Evolutionary conservation across 2,329 filamentous ascomycete genomes (phyloP).

Genomic region (Aspergillus ochraceoroseus): DNA sequence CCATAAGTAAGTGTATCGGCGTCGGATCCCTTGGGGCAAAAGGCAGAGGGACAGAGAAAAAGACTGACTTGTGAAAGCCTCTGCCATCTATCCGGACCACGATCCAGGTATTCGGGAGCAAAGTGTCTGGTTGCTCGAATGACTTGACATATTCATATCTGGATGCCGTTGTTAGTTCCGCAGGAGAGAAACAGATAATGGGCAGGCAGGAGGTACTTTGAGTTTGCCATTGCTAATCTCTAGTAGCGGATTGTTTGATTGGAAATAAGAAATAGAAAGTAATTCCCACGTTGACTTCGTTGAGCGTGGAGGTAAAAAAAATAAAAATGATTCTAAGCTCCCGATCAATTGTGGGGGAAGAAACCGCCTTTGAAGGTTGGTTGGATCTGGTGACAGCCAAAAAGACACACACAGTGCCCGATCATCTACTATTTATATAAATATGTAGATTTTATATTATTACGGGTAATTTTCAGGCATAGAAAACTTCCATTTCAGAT

Average conservation of each 20-base stretch:
- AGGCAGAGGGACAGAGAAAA: not conserved
- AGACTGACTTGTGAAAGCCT: constrained; percentile 80
- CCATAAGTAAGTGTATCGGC: not conserved
- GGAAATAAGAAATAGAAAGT: not conserved
- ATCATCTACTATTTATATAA: no score
- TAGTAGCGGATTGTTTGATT: not conserved
- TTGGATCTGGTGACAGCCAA: no score
- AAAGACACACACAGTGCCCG: no score
- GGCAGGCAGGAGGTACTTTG: constrained; percentile 8
- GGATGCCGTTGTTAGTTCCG: constrained; percentile 7
- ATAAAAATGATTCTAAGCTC: not conserved
- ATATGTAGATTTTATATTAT: no score
- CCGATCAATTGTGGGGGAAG: not conserved
- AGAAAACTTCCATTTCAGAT: no score
- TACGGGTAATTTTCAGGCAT: no score
- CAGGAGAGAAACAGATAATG: not conserved
- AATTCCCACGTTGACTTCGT: no score
- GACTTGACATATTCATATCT: constrained; percentile 91
- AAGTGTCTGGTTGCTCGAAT: constrained; percentile 75
- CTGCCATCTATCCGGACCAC: constrained; percentile 90
- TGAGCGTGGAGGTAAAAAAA: not conserved
- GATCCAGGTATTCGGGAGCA: constrained; percentile 92
- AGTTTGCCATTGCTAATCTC: constrained; percentile 17
- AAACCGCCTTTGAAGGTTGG: not conserved
- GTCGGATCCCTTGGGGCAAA: not conserved